Conservation (phyloP, 108 stramenopile species). For the Epipyxis sp. region DNA sequence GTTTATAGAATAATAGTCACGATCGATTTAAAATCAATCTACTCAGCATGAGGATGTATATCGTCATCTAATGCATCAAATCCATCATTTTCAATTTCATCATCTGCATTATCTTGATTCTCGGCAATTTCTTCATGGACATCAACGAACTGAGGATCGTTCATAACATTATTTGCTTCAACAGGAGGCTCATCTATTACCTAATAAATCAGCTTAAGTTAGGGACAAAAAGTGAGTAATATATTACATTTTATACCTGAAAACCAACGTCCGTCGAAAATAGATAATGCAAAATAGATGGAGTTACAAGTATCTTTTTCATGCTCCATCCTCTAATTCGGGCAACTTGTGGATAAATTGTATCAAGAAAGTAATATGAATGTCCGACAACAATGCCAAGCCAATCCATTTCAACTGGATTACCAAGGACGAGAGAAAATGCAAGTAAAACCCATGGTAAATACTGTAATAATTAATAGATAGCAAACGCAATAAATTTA, state of each 20-base stretch:
- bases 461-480: no score
- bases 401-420: conserved; percentile 44
- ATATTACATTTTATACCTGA: background rate
- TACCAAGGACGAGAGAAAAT: conserved; percentile 77
- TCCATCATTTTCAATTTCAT: no score
- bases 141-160: background rate
- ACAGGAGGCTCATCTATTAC: background rate
- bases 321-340: conserved; percentile 77
- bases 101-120: no score
- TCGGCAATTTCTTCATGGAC: background rate
- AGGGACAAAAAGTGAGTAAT: background rate
- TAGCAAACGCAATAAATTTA: no score
- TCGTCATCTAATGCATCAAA: no score
- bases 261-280: background rate
- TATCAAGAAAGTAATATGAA: conserved; percentile 91
- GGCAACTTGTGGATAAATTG: conserved; percentile 87
- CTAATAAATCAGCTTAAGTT: background rate
- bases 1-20: no score
- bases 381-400: conserved; percentile 91
- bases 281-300: conserved; percentile 33
- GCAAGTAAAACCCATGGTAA: conserved; percentile 92
- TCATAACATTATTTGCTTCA: background rate
- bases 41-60: no score
- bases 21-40: no score
- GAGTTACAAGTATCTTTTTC: conserved; percentile 30